Evolutionary conservation across 2,329 filamentous ascomycete genomes (phyloP).

Genomic region (Dryadomyces sulphureus): DNA sequence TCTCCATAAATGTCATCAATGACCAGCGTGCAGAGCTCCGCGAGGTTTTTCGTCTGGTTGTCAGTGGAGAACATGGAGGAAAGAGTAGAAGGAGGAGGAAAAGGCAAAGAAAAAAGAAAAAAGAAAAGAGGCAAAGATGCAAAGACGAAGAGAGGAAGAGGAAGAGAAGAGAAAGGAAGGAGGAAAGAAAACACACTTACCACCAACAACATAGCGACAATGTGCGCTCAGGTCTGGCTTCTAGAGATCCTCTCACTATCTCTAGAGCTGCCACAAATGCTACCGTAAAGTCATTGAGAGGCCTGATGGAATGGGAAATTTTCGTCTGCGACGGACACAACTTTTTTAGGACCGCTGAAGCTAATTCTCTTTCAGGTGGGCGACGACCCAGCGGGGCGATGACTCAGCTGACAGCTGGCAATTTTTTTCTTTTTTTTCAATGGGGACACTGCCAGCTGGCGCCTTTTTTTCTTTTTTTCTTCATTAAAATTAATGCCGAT

Average conservation of each 20-base stretch:
- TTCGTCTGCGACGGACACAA: not conserved
- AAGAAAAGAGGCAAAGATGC: not conserved
- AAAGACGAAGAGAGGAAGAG: not conserved
- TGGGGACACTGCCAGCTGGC: too few relatives aligned
- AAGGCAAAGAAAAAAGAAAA: not conserved
- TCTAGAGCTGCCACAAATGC: conserved; percentile 59
- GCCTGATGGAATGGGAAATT: not conserved
- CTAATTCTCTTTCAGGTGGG: conserved; percentile 5
- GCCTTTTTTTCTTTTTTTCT: conserved; percentile 2
- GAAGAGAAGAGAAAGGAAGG: not conserved
- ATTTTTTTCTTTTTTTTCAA: too few relatives aligned
- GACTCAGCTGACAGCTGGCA: conserved; percentile 6
- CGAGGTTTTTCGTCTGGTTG: conserved; percentile 57
- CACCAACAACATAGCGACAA: conserved; percentile 21
- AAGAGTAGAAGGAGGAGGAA: too few relatives aligned
- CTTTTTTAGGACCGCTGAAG: conserved; percentile 2
- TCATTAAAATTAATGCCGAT: conserved; percentile 7
- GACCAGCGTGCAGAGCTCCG: conserved; percentile 80
- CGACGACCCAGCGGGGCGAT: conserved; percentile 5
- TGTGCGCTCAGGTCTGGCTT: conserved; percentile 34
- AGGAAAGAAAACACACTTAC: conserved; percentile 15
- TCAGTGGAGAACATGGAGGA: too few relatives aligned
- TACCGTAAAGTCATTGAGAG: conserved; percentile 50
- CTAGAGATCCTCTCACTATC: conserved; percentile 67
- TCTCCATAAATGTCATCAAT: conserved; percentile 84